A percentile compares a stretch with the other conserved stretches of the same genome.
phyloP scores from a whole-genome alignment of 768 basidiomycete genomes.

The Lactarius pseudohatsudake region DNA sequence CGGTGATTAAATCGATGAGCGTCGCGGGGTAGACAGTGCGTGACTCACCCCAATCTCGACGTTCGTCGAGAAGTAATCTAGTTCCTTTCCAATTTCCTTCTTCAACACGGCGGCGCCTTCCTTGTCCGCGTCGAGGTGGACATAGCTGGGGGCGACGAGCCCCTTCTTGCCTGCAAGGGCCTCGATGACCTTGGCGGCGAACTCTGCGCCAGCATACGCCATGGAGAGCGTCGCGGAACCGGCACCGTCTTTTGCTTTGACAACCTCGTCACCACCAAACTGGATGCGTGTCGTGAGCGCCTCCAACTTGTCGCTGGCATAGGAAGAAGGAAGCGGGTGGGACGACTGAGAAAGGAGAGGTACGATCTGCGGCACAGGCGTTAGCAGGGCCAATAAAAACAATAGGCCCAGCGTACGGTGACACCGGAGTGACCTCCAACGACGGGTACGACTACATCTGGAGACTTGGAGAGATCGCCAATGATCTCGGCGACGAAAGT shows the following conservation, averaged over 20 bases:
- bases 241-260: slow-evolving; percentile 92
- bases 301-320: slow-evolving; percentile 50
- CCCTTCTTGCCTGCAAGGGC: slow-evolving; percentile 88
- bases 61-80: slow-evolving; percentile 87
- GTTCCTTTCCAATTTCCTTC: slow-evolving; percentile 70
- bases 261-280: slow-evolving; percentile 97
- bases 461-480: slow-evolving; percentile 59
- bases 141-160: slow-evolving; percentile 80
- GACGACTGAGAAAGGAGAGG: slow-evolving; percentile 91
- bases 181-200: slow-evolving; percentile 76
- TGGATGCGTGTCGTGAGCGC: slow-evolving; percentile 82
- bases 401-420: slow-evolving; percentile 54
- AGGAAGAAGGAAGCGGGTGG: slow-evolving; percentile 63
- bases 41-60: slow-evolving; percentile 80
- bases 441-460: slow-evolving; percentile 77
- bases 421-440: slow-evolving; percentile 94
- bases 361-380: slow-evolving; percentile 58
- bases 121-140: slow-evolving; percentile 72
- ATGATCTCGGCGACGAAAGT: slow-evolving; percentile 87
- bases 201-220: slow-evolving; percentile 93
- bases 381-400: neutral
- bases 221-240: slow-evolving; percentile 97
- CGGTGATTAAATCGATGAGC: slow-evolving; percentile 8
- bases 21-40: neutral
- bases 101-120: slow-evolving; percentile 70